A percentile compares a stretch with the other conserved stretches of the same genome.
Conservation (phyloP, 169 alveolate species). For the Eimeria praecox region DNA sequence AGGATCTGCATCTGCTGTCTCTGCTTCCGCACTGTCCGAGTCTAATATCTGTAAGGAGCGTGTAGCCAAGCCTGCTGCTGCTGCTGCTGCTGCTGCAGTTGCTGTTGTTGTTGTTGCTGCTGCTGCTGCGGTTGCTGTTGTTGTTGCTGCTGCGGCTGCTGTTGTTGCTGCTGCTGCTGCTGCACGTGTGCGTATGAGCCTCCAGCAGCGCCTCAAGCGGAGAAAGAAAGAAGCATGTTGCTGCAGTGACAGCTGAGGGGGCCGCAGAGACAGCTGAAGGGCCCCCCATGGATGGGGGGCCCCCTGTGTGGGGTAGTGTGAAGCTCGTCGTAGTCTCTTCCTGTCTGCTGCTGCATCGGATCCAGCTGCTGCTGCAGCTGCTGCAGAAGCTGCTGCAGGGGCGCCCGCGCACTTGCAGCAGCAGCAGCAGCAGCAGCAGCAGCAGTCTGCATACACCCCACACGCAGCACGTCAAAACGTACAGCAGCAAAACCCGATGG, state of each 20-base stretch:
- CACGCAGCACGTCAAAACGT: background rate
- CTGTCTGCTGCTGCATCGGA: background rate
- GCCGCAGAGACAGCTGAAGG: background rate
- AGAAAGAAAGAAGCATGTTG: constrained; percentile 32
- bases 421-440: background rate
- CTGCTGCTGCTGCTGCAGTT: constrained; percentile 1
- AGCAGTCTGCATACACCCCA: background rate
- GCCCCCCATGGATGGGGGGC: background rate
- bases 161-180: background rate
- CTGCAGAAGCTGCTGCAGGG: background rate
- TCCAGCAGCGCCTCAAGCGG: constrained; percentile 26
- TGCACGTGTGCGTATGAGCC: background rate
- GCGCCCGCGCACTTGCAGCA: background rate
- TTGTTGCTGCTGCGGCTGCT: background rate
- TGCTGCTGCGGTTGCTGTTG: constrained; percentile 29
- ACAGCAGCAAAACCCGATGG: constrained; percentile 8
- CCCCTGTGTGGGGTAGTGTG: background rate
- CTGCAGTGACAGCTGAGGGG: constrained; percentile 19
- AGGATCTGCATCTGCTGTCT: background rate
- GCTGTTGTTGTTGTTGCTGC: background rate
- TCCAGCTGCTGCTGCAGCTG: background rate
- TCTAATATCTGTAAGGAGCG: background rate
- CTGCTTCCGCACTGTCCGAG: background rate
- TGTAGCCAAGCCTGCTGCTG: background rate
- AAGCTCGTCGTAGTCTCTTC: background rate